These are phyloP conservation scores for Zalaria sp. DNA, from an alignment of 2,329 filamentous ascomycete species.

Conservation along the genomic window DNA sequence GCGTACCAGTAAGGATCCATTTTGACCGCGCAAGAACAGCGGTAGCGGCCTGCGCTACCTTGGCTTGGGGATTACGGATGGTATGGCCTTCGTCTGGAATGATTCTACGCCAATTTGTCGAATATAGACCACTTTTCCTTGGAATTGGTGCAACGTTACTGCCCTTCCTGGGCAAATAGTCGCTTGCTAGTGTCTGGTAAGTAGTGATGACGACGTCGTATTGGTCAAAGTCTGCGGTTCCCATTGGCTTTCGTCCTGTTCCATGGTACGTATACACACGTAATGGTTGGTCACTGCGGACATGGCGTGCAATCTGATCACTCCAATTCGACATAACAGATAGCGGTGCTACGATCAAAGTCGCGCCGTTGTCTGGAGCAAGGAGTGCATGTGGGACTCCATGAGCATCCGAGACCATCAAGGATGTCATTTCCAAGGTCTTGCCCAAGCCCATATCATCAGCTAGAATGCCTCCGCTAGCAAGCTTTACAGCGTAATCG, in stretches of 20 bases:
- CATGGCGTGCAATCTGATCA: constrained; percentile 61
- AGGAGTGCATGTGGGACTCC: constrained; percentile 9
- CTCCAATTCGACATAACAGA: constrained; percentile 88
- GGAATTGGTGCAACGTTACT: constrained; percentile 20
- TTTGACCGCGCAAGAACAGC: constrained; percentile 54
- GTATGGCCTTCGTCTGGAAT: constrained; percentile 75
- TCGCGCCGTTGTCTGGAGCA: constrained; percentile 35
- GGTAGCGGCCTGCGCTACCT: constrained; percentile 54
- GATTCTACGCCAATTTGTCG: constrained; percentile 60
- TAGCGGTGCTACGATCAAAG: constrained; percentile 68
- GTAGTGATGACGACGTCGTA: constrained; percentile 74
- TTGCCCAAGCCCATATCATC: constrained; percentile 92
- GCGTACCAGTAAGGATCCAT: constrained; percentile 64
- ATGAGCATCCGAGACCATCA: constrained; percentile 47
- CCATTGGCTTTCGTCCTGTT: constrained; percentile 37
- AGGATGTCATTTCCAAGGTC: constrained; percentile 71
- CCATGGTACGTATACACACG: constrained; percentile 66
- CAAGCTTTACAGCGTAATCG: constrained; percentile 42
- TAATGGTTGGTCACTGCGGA: constrained; percentile 47
- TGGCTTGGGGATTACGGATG: constrained; percentile 65
- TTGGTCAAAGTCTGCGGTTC: constrained; percentile 40
- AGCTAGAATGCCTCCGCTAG: constrained; percentile 71
- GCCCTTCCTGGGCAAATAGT: constrained; percentile 41
- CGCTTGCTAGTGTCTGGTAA: constrained; percentile 61
- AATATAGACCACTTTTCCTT: constrained; percentile 40